phyloP scores from a whole-genome alignment of 1,284 basidiomycete genomes.

The Bjerkandera adusta region DNA sequence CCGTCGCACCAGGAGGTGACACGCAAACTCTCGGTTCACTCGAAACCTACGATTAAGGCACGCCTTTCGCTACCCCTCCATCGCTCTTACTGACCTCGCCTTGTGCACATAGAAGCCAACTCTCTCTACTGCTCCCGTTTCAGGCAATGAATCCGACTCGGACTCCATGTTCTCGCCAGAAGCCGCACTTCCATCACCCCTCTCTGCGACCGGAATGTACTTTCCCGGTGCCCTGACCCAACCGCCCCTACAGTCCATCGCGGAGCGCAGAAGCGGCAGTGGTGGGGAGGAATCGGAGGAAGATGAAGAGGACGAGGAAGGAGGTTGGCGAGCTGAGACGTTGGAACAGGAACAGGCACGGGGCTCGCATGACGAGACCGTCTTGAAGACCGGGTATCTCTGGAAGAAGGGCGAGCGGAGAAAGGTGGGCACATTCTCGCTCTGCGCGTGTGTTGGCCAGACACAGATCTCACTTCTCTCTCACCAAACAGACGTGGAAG shows the following conservation, averaged over 20 bases:
- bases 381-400: constrained; percentile 60
- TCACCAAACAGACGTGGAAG: constrained; percentile 83
- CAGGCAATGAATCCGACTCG: constrained; percentile 85
- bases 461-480: constrained; percentile 16
- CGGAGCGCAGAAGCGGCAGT: constrained; percentile 66
- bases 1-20: constrained; percentile 86
- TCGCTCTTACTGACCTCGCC: constrained; percentile 7
- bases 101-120: constrained; percentile 23
- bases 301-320: constrained; percentile 56
- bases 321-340: constrained; percentile 54
- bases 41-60: constrained; percentile 41
- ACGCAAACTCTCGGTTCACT: constrained; percentile 81
- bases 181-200: constrained; percentile 35
- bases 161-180: constrained; percentile 70
- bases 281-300: constrained; percentile 77
- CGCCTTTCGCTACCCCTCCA: constrained; percentile 20
- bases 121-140: constrained; percentile 43
- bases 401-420: constrained; percentile 74
- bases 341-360: constrained; percentile 23
- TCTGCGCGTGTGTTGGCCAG: constrained; percentile 8
- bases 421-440: constrained; percentile 63
- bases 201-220: constrained; percentile 18
- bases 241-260: constrained; percentile 70
- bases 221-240: constrained; percentile 26
- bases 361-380: constrained; percentile 63